These are phyloP conservation scores for Lactarius sp. DNA, from an alignment of 768 basidiomycete genomes.

Conservation along the genomic window DNA sequence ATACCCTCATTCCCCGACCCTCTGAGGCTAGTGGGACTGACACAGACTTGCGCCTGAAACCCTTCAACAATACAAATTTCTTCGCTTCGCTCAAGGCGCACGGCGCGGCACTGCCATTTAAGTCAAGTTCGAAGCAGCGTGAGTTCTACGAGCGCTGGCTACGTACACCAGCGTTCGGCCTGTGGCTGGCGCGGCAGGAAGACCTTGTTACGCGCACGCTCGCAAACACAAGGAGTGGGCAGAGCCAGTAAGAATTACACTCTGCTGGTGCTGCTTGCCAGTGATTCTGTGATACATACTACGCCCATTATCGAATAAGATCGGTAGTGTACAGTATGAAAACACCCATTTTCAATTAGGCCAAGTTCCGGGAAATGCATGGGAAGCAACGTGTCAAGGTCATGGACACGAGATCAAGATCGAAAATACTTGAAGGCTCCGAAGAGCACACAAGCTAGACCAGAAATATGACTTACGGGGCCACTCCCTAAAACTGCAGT, in stretches of 20 bases:
- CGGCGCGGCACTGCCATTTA: slow-evolving; percentile 72
- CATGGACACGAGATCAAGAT: neutral
- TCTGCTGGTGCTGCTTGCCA: neutral
- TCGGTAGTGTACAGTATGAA: neutral
- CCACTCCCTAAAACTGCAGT: neutral
- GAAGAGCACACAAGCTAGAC: neutral
- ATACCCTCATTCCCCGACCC: slow-evolving; percentile 75
- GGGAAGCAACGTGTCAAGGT: neutral
- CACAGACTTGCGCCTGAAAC: slow-evolving; percentile 45
- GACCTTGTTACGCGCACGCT: slow-evolving; percentile 59
- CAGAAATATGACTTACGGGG: neutral
- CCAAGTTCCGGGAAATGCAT: neutral
- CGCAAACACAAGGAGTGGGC: slow-evolving; percentile 22
- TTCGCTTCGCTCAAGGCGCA: slow-evolving; percentile 66
- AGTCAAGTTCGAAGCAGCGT: slow-evolving; percentile 53
- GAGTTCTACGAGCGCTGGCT: slow-evolving; percentile 80
- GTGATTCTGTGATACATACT: neutral
- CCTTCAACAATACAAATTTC: slow-evolving; percentile 67
- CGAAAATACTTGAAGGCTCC: neutral
- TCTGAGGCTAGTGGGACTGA: slow-evolving; percentile 39
- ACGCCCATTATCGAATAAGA: neutral
- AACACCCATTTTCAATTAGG: neutral
- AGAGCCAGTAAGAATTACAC: neutral
- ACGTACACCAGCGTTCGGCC: slow-evolving; percentile 68
- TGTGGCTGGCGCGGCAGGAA: slow-evolving; percentile 77